Evolutionary conservation across 164 flowering plant genomes (phyloP), one percentile per base, ranked within the genome.

Genomic region (Taxillus chinensis): DNA sequence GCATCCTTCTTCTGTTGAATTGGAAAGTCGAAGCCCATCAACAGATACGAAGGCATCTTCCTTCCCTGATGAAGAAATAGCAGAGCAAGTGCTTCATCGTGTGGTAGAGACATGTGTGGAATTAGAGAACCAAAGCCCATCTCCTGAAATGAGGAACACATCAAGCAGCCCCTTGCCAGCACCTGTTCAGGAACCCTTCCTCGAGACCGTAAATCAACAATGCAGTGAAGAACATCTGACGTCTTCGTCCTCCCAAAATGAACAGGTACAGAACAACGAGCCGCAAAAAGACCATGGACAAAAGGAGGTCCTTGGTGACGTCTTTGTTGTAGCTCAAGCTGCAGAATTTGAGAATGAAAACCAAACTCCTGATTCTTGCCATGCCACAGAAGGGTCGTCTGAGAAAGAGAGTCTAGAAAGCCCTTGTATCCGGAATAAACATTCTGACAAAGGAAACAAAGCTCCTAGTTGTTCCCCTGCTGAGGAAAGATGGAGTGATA

Each of bases 381-480:
- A 48, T 11, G 51, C 51, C 13, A 48, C 51, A 7, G 51, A 48
- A 8, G 51, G 7, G 1, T 48, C 51, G 3, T 48, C 51, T 8
- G 51, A 48, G 51, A 48, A 14, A 11, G 51, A 48, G 51, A 48
- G 12, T 48, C 13, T 48, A 11, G 51, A 48, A 48, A 48, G 51
- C 51, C 51, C 51, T 48, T 3, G 12, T 7, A 48, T 27, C 11
- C 15, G 48, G 55, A 67, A 54, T 37, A 39, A 50, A 12, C 17
- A 56, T 27, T 27, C 39, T 60, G 45, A 46, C 10, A 63, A 57
- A 39, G 71, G 73, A 38, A 63, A 40, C 66, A 67, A 58, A 60
- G 55, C 42, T 46, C 65, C 63, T 13, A 17, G 59, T 57, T 67
- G 59, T 56, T 17, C 16, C 7, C 38, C 40, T 50, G 50, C 56